Evolutionary conservation across 345 rosid species (phyloP).

Genomic region (Hypericum perforatum): DNA sequence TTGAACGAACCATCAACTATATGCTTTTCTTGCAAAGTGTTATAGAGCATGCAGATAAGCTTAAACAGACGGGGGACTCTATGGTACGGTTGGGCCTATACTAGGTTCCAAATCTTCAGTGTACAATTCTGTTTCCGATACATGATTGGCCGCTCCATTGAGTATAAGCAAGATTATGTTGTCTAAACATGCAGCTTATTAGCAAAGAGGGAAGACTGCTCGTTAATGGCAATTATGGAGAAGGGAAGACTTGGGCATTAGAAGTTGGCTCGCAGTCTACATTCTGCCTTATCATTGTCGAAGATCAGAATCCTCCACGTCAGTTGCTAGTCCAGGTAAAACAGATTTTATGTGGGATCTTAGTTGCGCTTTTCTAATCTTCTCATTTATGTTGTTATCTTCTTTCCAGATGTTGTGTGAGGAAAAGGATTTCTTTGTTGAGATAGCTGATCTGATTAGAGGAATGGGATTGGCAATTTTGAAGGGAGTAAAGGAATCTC

Average conservation of each 20-base stretch:
- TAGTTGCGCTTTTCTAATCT: too few species aligned
- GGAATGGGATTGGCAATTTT: constrained; percentile 89
- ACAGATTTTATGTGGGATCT: too few species aligned
- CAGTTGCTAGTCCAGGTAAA: too few species aligned
- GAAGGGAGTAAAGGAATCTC: constrained; percentile 84
- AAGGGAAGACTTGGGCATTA: constrained; percentile 97
- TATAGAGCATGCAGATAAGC: constrained; percentile 82
- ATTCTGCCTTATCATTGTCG: constrained; percentile 88
- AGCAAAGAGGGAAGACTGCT: constrained; percentile 43
- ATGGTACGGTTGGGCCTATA: constrained; percentile 58
- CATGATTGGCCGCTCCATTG: too few species aligned
- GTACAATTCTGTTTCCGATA: too few species aligned
- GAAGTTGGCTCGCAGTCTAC: constrained; percentile 87
- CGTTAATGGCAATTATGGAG: constrained; percentile 56
- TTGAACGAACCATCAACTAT: too few species aligned
- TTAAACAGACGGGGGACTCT: constrained; percentile 70
- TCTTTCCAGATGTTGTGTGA: too few species aligned
- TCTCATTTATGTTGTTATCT: too few species aligned
- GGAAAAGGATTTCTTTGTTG: constrained; percentile 87
- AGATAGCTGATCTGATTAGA: constrained; percentile 80
- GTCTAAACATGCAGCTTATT: constrained; percentile 42
- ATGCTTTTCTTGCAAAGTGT: too few species aligned
- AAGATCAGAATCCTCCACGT: constrained; percentile 82
- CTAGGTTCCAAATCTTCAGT: too few species aligned
- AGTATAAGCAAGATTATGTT: too few species aligned